Evolutionary conservation across 1,284 basidiomycete genomes (phyloP).

Genomic region (Cutaneotrichosporon arboriforme): DNA sequence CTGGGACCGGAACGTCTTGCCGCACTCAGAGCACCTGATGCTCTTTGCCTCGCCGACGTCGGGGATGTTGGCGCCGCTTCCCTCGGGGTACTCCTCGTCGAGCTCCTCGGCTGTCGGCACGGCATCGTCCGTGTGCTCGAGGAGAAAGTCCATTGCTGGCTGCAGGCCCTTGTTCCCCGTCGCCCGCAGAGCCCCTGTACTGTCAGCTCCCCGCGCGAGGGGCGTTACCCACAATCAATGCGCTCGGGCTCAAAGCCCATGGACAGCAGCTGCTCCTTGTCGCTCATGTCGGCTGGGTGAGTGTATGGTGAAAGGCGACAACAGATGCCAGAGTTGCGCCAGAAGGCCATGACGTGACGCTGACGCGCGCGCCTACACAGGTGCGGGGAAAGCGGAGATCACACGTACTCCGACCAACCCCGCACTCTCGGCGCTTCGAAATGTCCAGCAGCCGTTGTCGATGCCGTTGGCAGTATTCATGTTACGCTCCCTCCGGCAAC

Average conservation of each 20-base stretch:
- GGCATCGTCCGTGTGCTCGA: conserved; percentile 68
- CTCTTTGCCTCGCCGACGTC: conserved; percentile 23
- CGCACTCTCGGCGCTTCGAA: no score
- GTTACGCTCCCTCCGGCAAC: no score
- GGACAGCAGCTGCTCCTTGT: conserved; percentile 70
- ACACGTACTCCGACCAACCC: not conserved
- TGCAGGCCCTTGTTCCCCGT: conserved; percentile 71
- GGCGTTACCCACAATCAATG: conserved; percentile 64
- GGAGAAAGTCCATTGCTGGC: conserved; percentile 80
- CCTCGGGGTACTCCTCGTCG: conserved; percentile 38
- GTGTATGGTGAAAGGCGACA: not conserved
- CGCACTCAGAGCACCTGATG: conserved; percentile 56
- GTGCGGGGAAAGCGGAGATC: not conserved
- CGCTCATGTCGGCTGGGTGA: conserved; percentile 44
- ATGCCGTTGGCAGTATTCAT: not conserved
- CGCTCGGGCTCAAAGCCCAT: conserved; percentile 82
- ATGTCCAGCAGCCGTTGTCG: no score
- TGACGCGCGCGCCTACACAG: no score
- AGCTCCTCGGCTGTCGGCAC: conserved; percentile 58
- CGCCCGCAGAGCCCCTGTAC: conserved; percentile 77
- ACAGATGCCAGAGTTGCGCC: no score
- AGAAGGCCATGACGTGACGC: not conserved
- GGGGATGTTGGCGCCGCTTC: conserved; percentile 8
- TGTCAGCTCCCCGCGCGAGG: not conserved
- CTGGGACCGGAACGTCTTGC: conserved; percentile 80